Evolutionary conservation across 495 filamentous ascomycete genomes (phyloP).

Genomic region (Neurospora sp.): DNA sequence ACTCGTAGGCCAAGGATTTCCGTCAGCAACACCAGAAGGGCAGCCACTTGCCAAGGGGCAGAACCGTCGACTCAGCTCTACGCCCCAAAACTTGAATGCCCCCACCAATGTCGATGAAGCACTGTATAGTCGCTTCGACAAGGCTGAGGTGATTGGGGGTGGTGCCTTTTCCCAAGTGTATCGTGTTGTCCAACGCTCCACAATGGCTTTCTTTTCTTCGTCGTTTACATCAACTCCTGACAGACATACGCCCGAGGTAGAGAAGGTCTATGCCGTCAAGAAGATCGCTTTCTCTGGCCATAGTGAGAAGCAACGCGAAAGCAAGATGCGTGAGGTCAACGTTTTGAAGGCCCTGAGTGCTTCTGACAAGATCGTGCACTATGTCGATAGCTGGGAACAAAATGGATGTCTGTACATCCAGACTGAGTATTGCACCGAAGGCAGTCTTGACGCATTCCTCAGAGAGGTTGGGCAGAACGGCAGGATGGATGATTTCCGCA

Average conservation of each 20-base stretch:
- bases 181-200: conserved; percentile 46
- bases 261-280: conserved; percentile 78
- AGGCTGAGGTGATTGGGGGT: conserved; percentile 64
- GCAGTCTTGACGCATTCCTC: conserved; percentile 77
- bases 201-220: conserved; percentile 13
- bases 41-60: neutral
- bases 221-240: conserved; percentile 19
- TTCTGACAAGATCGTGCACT: conserved; percentile 72
- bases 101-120: conserved; percentile 59
- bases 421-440: conserved; percentile 91
- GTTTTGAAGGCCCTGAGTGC: conserved; percentile 60
- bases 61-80: conserved; percentile 32
- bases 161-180: conserved; percentile 93
- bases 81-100: conserved; percentile 43
- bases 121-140: conserved; percentile 61
- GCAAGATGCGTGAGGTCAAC: conserved; percentile 69
- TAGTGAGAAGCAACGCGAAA: conserved; percentile 62
- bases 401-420: conserved; percentile 80
- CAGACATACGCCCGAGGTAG: conserved; percentile 26
- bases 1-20: neutral
- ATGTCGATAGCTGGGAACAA: conserved; percentile 78
- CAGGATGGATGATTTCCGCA: conserved; percentile 88
- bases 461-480: conserved; percentile 66
- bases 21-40: neutral
- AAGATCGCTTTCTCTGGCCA: conserved; percentile 71